Evolutionary conservation across 345 rosid species (phyloP), one percentile per base, ranked within the genome.

Genomic region (Eucalyptus curtisii): DNA sequence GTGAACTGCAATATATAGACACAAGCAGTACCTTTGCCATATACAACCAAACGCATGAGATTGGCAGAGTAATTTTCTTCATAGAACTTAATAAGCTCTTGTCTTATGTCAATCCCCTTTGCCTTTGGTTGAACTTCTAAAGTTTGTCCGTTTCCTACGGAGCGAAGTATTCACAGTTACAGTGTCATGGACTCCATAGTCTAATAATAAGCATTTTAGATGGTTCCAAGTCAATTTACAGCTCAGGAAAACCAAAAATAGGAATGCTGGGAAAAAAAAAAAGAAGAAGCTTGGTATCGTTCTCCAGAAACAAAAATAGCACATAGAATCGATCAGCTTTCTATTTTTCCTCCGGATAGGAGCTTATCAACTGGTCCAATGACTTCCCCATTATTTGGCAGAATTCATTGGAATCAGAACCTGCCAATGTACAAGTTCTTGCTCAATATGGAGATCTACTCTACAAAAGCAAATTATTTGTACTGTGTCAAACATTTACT

Each of bases 61-160:
- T 93, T 97, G 89, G 99, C 96, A 25, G 99, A 97, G 94, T 97
- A 97, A 80, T 96, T 89, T 88, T 94, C 96, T 86, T 94, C 92
- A 86, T 97, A 97, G 93, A 97, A 93, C 84, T 93, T 97, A 55
- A 97, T 92, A 89, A 97, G 98, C 92, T 96, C 97, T 14, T 87
- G 87, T 86, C 96, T 96, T 88, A 95, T 95, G 90, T 97, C 96
- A 61, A 94, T 86, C 87, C 98, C 99, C 90, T 90, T 97, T 66
- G 91, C 97, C 91, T 95, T 95, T 50, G 98, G 99, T 57, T 90
- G 91, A 88, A 95, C 96, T 86, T 94, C 95, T 92, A 96, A 91
- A 52, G 98, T 96, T 79, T 97, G 94, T 95, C 93, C 91, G 86
- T 96, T 97, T 52, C 99, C 99, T 96, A 59, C 8, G 59, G 5